These are phyloP conservation scores for Lantana camara DNA, from an alignment of 257 asterid genomes.

Conservation along the genomic window DNA sequence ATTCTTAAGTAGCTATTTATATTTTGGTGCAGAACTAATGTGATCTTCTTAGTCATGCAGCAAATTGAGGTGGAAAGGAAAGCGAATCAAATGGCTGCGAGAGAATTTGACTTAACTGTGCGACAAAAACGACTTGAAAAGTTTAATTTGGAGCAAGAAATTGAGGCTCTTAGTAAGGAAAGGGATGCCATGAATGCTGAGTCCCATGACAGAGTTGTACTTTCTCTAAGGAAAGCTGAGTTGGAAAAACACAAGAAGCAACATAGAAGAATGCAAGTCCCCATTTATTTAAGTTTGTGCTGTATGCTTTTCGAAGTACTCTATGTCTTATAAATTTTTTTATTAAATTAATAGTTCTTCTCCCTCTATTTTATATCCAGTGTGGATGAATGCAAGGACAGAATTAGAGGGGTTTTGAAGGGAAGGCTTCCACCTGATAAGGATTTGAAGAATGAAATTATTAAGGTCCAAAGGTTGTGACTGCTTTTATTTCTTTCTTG, in stretches of 20 bases:
- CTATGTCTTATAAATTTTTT: constrained; percentile 6
- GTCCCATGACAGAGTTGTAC: constrained; percentile 77
- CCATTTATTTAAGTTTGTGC: constrained; percentile 26
- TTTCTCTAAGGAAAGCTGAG: constrained; percentile 72
- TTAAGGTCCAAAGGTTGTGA: constrained; percentile 77
- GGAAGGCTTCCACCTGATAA: constrained; percentile 95
- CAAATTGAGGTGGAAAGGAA: constrained; percentile 69
- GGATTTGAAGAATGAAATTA: constrained; percentile 84
- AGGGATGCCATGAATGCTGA: constrained; percentile 75
- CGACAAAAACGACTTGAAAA: constrained; percentile 59
- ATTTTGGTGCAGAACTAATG: constrained; percentile 24
- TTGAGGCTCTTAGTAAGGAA: constrained; percentile 56
- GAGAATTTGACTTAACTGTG: constrained; percentile 49
- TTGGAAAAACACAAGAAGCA: constrained; percentile 76
- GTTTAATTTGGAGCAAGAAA: constrained; percentile 59
- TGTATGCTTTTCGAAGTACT: constrained; percentile 15
- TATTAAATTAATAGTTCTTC: constrained; percentile 22
- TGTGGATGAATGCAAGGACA: constrained; percentile 81
- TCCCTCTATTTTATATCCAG: constrained; percentile 47
- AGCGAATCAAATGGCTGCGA: constrained; percentile 58
- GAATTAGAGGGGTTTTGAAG: constrained; percentile 77
- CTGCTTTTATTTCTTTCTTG: neutral
- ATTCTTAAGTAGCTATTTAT: constrained; percentile 22
- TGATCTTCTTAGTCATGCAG: constrained; percentile 45
- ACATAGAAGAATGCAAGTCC: constrained; percentile 63